phyloP scores from a whole-genome alignment of 495 filamentous ascomycete species.

The Hypoxylon intermedium region DNA sequence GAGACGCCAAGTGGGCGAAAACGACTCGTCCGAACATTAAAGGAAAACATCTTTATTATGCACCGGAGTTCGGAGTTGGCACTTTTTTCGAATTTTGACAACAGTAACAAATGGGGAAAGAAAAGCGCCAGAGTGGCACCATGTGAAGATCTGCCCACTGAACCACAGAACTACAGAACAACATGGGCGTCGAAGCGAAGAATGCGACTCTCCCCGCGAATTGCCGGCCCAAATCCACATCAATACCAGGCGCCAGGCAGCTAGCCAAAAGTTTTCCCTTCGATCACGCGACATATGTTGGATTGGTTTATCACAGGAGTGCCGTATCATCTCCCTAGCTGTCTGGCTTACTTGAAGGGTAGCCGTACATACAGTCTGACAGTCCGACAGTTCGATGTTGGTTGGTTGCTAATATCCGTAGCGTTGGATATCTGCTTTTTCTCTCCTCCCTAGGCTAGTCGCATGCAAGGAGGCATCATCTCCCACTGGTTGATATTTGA shows the following conservation, averaged over 20 bases:
- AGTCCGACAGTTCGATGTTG: too few relatives aligned
- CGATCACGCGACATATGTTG: constrained; percentile 30
- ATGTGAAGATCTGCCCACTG: constrained; percentile 36
- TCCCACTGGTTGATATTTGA: not conserved
- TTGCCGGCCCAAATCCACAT: constrained; percentile 22
- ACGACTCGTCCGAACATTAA: not conserved
- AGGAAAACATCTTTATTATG: not conserved
- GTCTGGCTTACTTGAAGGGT: too few relatives aligned
- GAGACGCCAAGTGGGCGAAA: not conserved
- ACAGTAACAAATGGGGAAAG: not conserved
- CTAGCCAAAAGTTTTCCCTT: not conserved
- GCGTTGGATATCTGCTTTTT: too few relatives aligned
- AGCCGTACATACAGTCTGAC: too few relatives aligned
- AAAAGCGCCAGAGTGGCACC: constrained; percentile 23
- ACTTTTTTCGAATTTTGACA: constrained; percentile 6
- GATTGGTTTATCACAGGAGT: not conserved
- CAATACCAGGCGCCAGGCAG: too few relatives aligned
- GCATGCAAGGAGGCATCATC: not conserved
- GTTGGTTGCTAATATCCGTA: too few relatives aligned
- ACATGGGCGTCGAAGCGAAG: not conserved
- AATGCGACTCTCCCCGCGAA: constrained; percentile 30
- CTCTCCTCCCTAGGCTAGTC: too few relatives aligned
- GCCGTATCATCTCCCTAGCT: too few relatives aligned
- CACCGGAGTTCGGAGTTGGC: constrained; percentile 27
- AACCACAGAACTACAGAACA: too few relatives aligned